These are phyloP conservation scores for Daedaleopsis sinensis DNA, from an alignment of 768 basidiomycete genomes.

Conservation along the genomic window DNA sequence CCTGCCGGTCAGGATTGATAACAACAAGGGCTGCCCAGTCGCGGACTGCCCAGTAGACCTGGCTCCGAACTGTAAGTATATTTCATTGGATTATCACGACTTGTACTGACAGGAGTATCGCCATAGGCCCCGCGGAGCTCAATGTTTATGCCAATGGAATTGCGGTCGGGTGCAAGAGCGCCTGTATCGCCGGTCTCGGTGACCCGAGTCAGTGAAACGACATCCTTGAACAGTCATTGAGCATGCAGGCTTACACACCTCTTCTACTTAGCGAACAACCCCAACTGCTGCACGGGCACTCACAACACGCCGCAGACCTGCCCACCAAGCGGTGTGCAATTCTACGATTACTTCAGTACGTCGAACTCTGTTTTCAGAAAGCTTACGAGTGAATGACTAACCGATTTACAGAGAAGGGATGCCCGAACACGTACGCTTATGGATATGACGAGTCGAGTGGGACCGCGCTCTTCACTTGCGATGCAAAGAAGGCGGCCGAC, in stretches of 20 bases:
- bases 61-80: constrained; percentile 21
- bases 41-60: constrained; percentile 39
- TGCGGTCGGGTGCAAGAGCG: constrained; percentile 46
- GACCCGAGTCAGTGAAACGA: constrained; percentile 29
- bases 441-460: no score
- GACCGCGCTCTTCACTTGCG: no score
- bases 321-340: constrained; percentile 47
- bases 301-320: constrained; percentile 57
- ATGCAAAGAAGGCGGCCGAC: no score
- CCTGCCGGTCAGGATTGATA: constrained; percentile 35
- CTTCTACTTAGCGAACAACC: constrained; percentile 45
- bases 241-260: no score
- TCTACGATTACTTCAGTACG: constrained; percentile 51
- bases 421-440: no score
- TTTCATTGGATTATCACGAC: background rate
- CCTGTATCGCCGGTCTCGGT: constrained; percentile 44
- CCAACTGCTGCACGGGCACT: constrained; percentile 66
- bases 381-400: no score
- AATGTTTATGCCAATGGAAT: constrained; percentile 29
- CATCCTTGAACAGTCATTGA: no score
- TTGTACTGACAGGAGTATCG: background rate
- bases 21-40: constrained; percentile 33
- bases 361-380: no score
- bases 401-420: no score
- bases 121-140: constrained; percentile 29